Conservation (phyloP, 441 rosid species). For the Theobroma grandiflorum region DNA sequence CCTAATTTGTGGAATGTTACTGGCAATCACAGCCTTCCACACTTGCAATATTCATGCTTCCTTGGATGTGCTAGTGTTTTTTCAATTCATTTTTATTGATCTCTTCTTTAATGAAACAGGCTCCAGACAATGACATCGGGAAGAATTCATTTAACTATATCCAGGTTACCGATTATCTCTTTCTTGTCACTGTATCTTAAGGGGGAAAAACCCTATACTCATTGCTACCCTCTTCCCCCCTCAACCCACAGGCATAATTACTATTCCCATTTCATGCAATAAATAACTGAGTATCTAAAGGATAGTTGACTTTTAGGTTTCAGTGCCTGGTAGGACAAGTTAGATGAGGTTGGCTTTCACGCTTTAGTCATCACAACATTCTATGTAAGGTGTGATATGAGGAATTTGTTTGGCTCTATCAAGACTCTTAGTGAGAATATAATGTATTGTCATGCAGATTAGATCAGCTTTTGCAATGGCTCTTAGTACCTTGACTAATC, state of each 20-base stretch:
- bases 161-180: slow-evolving; percentile 57
- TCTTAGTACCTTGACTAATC: slow-evolving; percentile 70
- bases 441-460: slow-evolving; percentile 50
- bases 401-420: too few relatives aligned
- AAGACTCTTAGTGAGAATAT: neutral
- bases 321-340: neutral
- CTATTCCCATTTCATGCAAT: neutral
- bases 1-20: slow-evolving; percentile 3
- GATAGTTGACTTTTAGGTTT: slow-evolving; percentile 2
- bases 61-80: neutral
- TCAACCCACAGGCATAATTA: neutral
- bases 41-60: neutral
- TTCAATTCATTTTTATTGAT: neutral
- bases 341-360: too few relatives aligned
- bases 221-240: neutral
- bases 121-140: slow-evolving; percentile 87
- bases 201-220: neutral
- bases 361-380: too few relatives aligned
- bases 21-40: slow-evolving; percentile 11
- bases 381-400: too few relatives aligned
- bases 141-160: slow-evolving; percentile 90
- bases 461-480: slow-evolving; percentile 90
- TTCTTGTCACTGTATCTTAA: neutral
- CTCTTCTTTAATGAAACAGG: slow-evolving; percentile 45
- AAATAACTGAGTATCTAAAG: neutral